Percentiles rank a stretch among this genome's conserved stretches.
Evolutionary conservation across 2,329 filamentous ascomycete genomes (phyloP).

Genomic region (Neonectria neomacrospora): DNA sequence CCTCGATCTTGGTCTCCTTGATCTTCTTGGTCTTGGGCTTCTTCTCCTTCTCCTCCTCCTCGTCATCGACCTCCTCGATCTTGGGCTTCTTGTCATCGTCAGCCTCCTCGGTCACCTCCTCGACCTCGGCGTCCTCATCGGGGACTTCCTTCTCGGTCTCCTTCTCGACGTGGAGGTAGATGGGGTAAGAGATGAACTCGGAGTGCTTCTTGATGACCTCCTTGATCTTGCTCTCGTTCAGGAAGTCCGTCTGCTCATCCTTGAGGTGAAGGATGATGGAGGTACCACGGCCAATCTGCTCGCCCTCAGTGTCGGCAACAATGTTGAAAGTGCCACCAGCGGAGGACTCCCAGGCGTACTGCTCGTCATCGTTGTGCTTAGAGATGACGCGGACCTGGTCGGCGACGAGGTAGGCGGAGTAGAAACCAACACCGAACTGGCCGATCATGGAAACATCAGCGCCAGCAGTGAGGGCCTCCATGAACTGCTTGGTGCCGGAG

Average conservation of each 20-base stretch:
- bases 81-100: constrained; percentile 94
- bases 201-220: constrained; percentile 99
- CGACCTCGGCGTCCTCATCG: constrained; percentile 89
- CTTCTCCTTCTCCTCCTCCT: constrained; percentile 88
- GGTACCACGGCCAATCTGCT: constrained; percentile 91
- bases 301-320: constrained; percentile 87
- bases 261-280: constrained; percentile 99
- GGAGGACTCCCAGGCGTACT: constrained; percentile 99
- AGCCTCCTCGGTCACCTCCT: constrained; percentile 71
- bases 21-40: constrained; percentile 99
- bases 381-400: constrained; percentile 95
- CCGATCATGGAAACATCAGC: constrained; percentile 99
- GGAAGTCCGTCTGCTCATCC: constrained; percentile 98
- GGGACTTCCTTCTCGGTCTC: constrained; percentile 99
- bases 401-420: constrained; percentile 99
- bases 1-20: constrained; percentile 98
- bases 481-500: constrained; percentile 99
- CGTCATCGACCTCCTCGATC: constrained; percentile 91
- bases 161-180: constrained; percentile 99
- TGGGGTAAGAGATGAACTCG: constrained; percentile 99
- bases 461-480: constrained; percentile 98
- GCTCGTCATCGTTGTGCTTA: constrained; percentile 99
- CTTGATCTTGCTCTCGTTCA: constrained; percentile 99
- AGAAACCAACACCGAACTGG: constrained; percentile 99
- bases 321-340: constrained; percentile 98